Percentiles rank a stretch among this genome's conserved stretches.
Evolutionary conservation across 495 filamentous ascomycete genomes (phyloP).

Genomic region (Viridothelium virens): DNA sequence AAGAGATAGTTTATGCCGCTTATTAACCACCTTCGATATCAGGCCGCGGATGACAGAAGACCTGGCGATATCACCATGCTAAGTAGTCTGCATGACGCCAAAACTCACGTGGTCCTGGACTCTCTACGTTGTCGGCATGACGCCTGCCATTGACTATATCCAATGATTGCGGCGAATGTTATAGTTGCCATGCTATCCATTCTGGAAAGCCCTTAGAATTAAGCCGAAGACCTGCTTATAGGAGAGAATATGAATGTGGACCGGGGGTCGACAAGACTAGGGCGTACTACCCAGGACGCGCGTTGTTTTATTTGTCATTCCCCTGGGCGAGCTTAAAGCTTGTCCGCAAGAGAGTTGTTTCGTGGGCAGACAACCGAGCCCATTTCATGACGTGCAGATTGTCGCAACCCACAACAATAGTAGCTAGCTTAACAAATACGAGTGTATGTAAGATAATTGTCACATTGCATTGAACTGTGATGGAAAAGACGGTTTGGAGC

Average conservation of each 20-base stretch:
- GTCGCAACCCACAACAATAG: neutral
- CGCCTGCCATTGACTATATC: neutral
- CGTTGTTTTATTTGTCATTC: neutral
- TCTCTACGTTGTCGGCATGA: neutral
- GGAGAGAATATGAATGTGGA: no score
- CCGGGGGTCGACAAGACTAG: neutral
- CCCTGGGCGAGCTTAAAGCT: neutral
- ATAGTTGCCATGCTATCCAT: neutral
- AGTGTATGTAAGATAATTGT: neutral
- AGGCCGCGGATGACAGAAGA: no score
- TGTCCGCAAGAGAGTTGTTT: neutral
- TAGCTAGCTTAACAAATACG: neutral
- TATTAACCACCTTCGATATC: no score
- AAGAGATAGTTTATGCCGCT: no score
- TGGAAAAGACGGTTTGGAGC: neutral
- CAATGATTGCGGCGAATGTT: neutral
- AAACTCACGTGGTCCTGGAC: no score
- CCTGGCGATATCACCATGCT: no score
- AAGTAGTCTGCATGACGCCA: no score
- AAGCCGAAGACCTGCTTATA: no score
- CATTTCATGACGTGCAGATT: slow-evolving; percentile 1
- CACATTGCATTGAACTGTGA: neutral
- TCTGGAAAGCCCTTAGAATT: neutral
- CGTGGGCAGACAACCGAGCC: neutral
- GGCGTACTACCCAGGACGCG: neutral